Evolutionary conservation across 768 basidiomycete genomes (phyloP).

Genomic region (Gautieria morchelliformis): DNA sequence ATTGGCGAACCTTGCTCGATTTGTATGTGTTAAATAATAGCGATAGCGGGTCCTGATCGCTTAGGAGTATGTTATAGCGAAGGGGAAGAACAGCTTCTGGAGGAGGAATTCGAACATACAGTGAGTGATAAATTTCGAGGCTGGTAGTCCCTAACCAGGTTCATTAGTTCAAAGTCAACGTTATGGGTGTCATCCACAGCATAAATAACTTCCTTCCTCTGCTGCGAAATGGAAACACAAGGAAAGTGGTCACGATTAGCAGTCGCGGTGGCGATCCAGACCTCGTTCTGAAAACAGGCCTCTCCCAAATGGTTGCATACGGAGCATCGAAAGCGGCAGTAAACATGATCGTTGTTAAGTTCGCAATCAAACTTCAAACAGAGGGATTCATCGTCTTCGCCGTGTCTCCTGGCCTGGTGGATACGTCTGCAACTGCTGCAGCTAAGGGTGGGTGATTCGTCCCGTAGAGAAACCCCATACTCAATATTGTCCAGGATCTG

Average conservation of each 20-base stretch:
- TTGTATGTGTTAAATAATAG: background rate
- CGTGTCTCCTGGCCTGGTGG: too few relatives aligned
- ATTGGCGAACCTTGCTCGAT: background rate
- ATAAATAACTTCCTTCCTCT: slow-evolving; percentile 32
- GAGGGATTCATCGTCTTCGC: too few relatives aligned
- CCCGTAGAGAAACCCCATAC: too few relatives aligned
- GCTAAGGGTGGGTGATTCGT: too few relatives aligned
- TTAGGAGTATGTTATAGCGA: background rate
- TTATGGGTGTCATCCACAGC: slow-evolving; percentile 25
- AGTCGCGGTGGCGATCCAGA: slow-evolving; percentile 20
- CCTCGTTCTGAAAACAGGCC: slow-evolving; percentile 13
- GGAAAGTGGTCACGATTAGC: slow-evolving; percentile 28
- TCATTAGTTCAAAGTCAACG: slow-evolving; percentile 23
- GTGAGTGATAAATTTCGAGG: background rate
- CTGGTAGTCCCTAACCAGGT: background rate
- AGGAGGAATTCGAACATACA: slow-evolving; percentile 14
- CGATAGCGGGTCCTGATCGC: background rate
- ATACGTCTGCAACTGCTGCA: too few relatives aligned
- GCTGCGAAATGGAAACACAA: slow-evolving; percentile 20
- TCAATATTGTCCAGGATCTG: too few relatives aligned
- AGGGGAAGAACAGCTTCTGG: slow-evolving; percentile 11
- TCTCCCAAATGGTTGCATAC: slow-evolving; percentile 17
- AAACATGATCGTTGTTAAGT: slow-evolving; percentile 29
- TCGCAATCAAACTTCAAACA: slow-evolving; percentile 17
- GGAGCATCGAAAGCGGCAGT: slow-evolving; percentile 28